Conservation (phyloP, 306 rosid species). For the Cyamopsis tetragonoloba region DNA sequence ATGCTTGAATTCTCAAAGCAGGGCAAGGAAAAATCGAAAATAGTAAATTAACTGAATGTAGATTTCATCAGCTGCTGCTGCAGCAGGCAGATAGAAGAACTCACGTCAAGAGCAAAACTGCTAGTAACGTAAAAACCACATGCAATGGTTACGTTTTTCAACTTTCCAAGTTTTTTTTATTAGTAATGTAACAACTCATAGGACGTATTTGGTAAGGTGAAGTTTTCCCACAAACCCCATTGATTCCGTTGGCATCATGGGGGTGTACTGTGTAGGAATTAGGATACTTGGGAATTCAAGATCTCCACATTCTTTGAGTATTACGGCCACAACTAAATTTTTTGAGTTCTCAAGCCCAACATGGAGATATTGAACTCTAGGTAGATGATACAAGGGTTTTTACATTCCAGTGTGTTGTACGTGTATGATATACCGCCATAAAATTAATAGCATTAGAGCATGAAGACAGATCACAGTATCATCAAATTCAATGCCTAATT, state of each 20-base stretch:
- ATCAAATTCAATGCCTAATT: slow-evolving; percentile 12
- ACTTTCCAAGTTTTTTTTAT: neutral
- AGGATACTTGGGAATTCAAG: neutral
- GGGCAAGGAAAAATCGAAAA: neutral
- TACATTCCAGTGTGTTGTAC: neutral
- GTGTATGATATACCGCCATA: neutral
- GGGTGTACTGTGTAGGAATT: too few relatives aligned
- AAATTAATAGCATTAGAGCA: neutral
- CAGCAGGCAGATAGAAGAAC: neutral
- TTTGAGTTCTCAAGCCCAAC: neutral
- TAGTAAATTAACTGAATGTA: neutral
- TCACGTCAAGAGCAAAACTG: neutral
- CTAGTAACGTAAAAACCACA: neutral
- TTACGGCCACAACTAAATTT: neutral
- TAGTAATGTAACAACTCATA: neutral
- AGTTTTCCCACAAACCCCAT: neutral
- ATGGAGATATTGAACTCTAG: neutral
- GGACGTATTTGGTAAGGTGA: neutral
- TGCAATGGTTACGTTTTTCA: neutral
- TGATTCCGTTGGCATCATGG: neutral
- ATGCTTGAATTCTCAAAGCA: slow-evolving; percentile 6
- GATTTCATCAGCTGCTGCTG: neutral
- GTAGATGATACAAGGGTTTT: neutral
- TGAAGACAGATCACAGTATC: neutral
- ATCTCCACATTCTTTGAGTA: neutral